Evolutionary conservation across 495 filamentous ascomycete genomes (phyloP), one percentile per base, ranked within the genome.

Genomic region (Aspergillus sparsus): DNA sequence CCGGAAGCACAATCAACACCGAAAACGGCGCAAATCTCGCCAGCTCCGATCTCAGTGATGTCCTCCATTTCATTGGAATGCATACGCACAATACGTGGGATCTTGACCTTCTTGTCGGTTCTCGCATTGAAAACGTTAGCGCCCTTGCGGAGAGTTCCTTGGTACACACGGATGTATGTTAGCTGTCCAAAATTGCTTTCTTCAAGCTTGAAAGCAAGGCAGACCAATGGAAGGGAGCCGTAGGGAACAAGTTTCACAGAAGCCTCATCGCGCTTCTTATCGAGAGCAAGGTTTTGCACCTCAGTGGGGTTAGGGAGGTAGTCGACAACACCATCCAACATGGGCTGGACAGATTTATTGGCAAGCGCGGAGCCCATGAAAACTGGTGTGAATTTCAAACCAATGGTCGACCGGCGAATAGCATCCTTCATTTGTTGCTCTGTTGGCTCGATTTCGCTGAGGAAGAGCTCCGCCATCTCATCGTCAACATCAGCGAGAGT

Each of bases 61-160:
- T 99, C 95, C 75, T 98, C 95, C 95, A 99, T 94, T 71, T 99
- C 95, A 70, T 98, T 97, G 35, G 92, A 96, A 80, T 99, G 95
- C 95, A 99, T 99, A 47, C 95, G 90, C 49, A 99, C 95, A 67
- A 99, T 99, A 66, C 93, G 89, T 18, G 95, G 95, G 58, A 98
- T 86, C 75, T 96, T 94, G 71, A 99, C 87, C 77, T 94, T 98
- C 82, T 98, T 97, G 71, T 91, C 87, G 53, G 83, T 92, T 61
- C 93, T 88, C 9, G 94, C 91, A 70, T 99, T 99, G 84, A 87
- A 97, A 35, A 99, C 86, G 70, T 91, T 89, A 67, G 87, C 80
- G 44, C 92, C 89, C 81, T 95, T 98, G 74, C 83, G 89, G 58
- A 99, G 77, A 18, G 85, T 84, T 62, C 95, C 95, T 75, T 99